Conservation (phyloP, 768 basidiomycete genomes). For the Hydnomerulius pinastri region DNA sequence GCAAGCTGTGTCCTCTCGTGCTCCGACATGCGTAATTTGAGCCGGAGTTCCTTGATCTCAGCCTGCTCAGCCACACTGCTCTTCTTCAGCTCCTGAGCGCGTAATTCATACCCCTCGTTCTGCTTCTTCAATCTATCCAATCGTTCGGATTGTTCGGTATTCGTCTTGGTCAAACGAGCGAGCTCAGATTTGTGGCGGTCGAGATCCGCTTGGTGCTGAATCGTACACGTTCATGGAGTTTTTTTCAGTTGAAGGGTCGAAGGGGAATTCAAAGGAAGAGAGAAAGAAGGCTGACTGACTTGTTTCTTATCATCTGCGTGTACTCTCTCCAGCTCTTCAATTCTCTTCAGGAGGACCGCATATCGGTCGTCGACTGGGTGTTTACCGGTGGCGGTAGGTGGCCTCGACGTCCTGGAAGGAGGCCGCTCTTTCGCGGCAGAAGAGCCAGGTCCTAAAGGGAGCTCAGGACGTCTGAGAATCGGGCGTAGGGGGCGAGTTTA, state of each 20-base stretch:
- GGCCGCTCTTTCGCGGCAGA: slow-evolving; percentile 27
- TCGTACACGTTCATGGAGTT: neutral
- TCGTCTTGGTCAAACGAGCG: slow-evolving; percentile 45
- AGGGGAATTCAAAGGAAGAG: neutral
- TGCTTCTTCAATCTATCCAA: slow-evolving; percentile 67
- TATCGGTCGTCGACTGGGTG: slow-evolving; percentile 45
- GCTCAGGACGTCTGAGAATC: neutral
- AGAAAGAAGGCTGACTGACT: slow-evolving; percentile 43
- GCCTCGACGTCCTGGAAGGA: slow-evolving; percentile 29
- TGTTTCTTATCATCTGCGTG: slow-evolving; percentile 66
- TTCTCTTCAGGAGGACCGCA: slow-evolving; percentile 56
- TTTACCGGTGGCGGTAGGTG: slow-evolving; percentile 16
- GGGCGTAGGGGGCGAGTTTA: too few species aligned
- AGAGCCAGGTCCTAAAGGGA: slow-evolving; percentile 36
- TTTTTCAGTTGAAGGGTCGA: neutral
- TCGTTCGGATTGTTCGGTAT: slow-evolving; percentile 52
- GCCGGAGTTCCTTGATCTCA: slow-evolving; percentile 63
- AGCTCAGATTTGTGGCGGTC: slow-evolving; percentile 62
- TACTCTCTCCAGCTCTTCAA: slow-evolving; percentile 64
- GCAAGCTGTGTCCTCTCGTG: slow-evolving; percentile 55
- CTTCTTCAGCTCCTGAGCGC: slow-evolving; percentile 64
- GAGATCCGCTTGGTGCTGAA: slow-evolving; percentile 61
- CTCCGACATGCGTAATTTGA: slow-evolving; percentile 59
- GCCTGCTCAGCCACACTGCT: slow-evolving; percentile 48
- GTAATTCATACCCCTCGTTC: slow-evolving; percentile 54